Conservation (phyloP, 805 yeast species). For the Wickerhamiella vanderwaltii region DNA sequence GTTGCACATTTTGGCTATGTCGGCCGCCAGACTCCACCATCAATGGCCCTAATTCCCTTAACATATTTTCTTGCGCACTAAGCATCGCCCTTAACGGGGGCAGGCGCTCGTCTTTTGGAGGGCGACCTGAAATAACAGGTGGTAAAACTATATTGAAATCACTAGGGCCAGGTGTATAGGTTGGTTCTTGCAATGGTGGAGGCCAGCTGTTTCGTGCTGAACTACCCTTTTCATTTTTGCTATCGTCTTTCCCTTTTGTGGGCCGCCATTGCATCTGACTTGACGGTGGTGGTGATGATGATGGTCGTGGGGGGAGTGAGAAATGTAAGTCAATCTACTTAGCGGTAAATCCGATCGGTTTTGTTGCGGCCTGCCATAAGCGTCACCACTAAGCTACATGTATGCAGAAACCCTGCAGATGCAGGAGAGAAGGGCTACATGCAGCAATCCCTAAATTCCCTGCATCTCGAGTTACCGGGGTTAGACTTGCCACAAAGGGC, state of each 20-base stretch:
- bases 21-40: too few relatives aligned
- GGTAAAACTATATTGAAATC: not conserved
- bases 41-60: too few relatives aligned
- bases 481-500: too few relatives aligned
- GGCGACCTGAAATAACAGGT: not conserved
- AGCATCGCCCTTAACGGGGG: not conserved
- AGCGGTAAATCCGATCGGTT: too few relatives aligned
- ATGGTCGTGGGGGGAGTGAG: too few relatives aligned
- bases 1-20: too few relatives aligned
- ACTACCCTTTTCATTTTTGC: not conserved
- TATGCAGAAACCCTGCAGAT: slow-evolving; percentile 9
- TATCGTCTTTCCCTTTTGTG: not conserved
- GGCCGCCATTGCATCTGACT: not conserved
- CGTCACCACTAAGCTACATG: slow-evolving; percentile 10
- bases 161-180: not conserved
- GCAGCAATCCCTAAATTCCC: too few relatives aligned
- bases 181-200: not conserved
- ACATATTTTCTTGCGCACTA: not conserved
- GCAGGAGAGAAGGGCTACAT: slow-evolving; percentile 6
- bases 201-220: not conserved
- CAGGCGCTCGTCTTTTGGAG: not conserved
- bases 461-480: too few relatives aligned
- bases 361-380: slow-evolving; percentile 4
- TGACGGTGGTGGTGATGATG: not conserved
- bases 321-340: too few relatives aligned